Percentiles rank a stretch among this genome's conserved stretches.
phyloP scores from a whole-genome alignment of 345 rosid species.

The Pistacia integerrima region DNA sequence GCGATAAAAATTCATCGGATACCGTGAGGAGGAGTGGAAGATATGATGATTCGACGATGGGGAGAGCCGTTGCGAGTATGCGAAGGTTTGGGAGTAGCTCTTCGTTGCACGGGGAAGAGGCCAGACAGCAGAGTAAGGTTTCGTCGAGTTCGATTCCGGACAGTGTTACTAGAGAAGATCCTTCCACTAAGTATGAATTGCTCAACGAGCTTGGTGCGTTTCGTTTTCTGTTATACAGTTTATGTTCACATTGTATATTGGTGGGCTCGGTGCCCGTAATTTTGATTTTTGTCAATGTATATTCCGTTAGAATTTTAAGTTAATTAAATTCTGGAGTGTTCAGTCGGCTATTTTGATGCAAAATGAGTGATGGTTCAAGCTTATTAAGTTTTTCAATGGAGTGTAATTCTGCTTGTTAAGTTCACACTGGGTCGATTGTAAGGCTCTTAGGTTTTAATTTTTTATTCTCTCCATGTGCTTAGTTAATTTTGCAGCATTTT shows the following conservation, averaged over 20 bases:
- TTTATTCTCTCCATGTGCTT: not conserved
- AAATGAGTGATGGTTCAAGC: slow-evolving; percentile 2
- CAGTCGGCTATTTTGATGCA: not conserved
- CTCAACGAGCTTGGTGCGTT: slow-evolving; percentile 87
- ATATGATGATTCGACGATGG: slow-evolving; percentile 58
- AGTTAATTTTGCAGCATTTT: slow-evolving; percentile 10
- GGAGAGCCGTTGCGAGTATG: slow-evolving; percentile 53
- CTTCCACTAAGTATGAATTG: slow-evolving; percentile 90
- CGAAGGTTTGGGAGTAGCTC: slow-evolving; percentile 19
- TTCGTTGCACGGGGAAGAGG: slow-evolving; percentile 49
- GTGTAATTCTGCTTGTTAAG: not conserved
- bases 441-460: not conserved
- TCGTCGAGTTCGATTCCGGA: slow-evolving; percentile 91
- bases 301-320: not conserved
- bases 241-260: not conserved
- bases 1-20: slow-evolving; percentile 42
- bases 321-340: slow-evolving; percentile 5
- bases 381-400: not conserved
- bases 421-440: not conserved
- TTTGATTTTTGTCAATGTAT: not conserved
- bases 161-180: slow-evolving; percentile 83
- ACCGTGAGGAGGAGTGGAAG: slow-evolving; percentile 62
- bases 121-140: slow-evolving; percentile 51
- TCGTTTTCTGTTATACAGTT: not conserved
- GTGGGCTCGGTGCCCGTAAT: not conserved